Evolutionary conservation across 352 stramenopile species (phyloP).

Genomic region (Aphanomyces stellatus): DNA sequence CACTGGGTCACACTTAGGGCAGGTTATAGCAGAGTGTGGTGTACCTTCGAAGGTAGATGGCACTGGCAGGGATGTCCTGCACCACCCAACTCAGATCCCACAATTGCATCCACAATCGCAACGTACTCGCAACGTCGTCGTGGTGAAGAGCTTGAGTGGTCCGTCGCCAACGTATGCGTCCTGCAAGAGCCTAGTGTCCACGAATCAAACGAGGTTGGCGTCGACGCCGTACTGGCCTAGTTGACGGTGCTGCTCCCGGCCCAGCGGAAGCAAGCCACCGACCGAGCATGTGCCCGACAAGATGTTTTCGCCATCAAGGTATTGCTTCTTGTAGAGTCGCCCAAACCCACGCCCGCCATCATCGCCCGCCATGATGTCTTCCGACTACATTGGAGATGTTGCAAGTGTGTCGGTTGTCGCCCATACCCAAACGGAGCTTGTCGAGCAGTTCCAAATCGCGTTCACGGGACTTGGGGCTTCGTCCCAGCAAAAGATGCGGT

Average conservation of each 20-base stretch:
- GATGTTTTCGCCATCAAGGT: conserved; percentile 68
- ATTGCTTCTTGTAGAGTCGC: conserved; percentile 70
- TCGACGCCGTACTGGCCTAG: conserved; percentile 41
- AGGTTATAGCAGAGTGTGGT: neutral
- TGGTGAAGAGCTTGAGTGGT: conserved; percentile 56
- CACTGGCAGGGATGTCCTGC: conserved; percentile 34
- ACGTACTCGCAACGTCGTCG: conserved; percentile 51
- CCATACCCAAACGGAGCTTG: conserved; percentile 61
- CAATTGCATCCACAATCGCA: too few relatives aligned
- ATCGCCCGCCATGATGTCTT: conserved; percentile 44
- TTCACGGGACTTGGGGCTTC: conserved; percentile 61
- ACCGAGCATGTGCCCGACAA: conserved; percentile 65
- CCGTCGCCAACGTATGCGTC: conserved; percentile 69
- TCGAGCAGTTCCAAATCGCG: conserved; percentile 61
- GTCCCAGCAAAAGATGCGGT: conserved; percentile 73
- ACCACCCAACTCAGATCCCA: too few relatives aligned
- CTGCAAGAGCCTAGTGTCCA: conserved; percentile 36
- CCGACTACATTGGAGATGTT: too few relatives aligned
- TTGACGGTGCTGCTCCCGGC: conserved; percentile 68
- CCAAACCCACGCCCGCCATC: conserved; percentile 44
- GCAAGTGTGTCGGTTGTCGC: too few relatives aligned
- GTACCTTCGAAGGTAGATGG: conserved; percentile 63
- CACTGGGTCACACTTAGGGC: conserved; percentile 25
- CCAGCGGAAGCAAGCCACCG: conserved; percentile 56
- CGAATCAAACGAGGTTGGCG: neutral